phyloP scores from a whole-genome alignment of 1,284 basidiomycete species.

The Ustilago lituana region DNA sequence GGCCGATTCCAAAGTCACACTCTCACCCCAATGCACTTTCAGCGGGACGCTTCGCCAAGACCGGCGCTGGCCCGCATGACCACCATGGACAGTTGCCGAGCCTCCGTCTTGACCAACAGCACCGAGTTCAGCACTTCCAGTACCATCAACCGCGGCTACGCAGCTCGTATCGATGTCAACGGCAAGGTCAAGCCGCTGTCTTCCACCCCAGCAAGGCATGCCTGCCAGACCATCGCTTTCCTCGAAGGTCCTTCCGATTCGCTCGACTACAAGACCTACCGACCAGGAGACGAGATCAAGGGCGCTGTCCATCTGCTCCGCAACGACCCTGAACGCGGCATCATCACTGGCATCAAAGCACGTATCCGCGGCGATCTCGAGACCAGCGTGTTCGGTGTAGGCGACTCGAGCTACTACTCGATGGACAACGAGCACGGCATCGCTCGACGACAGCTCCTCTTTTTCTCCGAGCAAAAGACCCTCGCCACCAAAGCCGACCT shows the following conservation, averaged over 20 bases:
- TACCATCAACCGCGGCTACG: slow-evolving; percentile 48
- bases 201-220: slow-evolving; percentile 23
- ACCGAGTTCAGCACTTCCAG: slow-evolving; percentile 52
- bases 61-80: slow-evolving; percentile 23
- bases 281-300: slow-evolving; percentile 49
- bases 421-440: slow-evolving; percentile 46
- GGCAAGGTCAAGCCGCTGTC: slow-evolving; percentile 46
- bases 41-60: neutral
- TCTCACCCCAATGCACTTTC: slow-evolving; percentile 4
- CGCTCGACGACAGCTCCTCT: slow-evolving; percentile 43
- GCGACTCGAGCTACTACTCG: slow-evolving; percentile 52
- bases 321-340: slow-evolving; percentile 43
- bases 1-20: slow-evolving; percentile 18
- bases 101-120: slow-evolving; percentile 40
- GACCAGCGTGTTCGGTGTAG: slow-evolving; percentile 46
- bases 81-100: slow-evolving; percentile 40
- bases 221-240: slow-evolving; percentile 49
- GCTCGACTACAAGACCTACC: slow-evolving; percentile 49
- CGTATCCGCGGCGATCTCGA: slow-evolving; percentile 48
- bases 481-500: slow-evolving; percentile 38
- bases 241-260: slow-evolving; percentile 45
- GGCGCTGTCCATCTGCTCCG: slow-evolving; percentile 46
- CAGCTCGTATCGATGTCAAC: slow-evolving; percentile 48
- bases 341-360: slow-evolving; percentile 48
- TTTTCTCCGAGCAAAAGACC: slow-evolving; percentile 46